These are phyloP conservation scores for Angomonas deanei DNA, from an alignment of 208 protist genomes.

Conservation along the genomic window DNA sequence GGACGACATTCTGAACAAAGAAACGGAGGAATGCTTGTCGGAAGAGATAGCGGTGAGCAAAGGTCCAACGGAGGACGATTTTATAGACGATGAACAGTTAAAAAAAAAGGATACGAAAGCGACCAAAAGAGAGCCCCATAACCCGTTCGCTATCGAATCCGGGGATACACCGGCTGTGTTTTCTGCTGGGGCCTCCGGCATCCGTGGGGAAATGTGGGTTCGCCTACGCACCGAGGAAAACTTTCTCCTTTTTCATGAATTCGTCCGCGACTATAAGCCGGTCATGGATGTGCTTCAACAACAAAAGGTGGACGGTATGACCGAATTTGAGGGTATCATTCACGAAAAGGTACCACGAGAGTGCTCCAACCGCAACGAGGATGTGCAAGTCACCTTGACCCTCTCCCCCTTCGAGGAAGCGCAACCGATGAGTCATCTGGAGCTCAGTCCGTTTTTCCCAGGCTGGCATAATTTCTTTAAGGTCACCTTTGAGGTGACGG, in stretches of 20 bases:
- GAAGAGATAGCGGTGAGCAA: conserved; percentile 28
- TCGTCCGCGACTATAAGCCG: neutral
- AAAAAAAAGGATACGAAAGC: neutral
- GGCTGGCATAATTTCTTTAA: conserved; percentile 54
- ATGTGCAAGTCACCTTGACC: conserved; percentile 38
- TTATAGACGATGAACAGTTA: conserved; percentile 40
- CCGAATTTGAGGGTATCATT: conserved; percentile 18
- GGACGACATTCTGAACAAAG: conserved; percentile 20
- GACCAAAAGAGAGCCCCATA: neutral
- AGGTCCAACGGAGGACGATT: conserved; percentile 31
- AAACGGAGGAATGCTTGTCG: conserved; percentile 25
- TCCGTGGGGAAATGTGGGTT: neutral
- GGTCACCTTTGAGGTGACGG: conserved; percentile 28
- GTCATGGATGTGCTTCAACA: neutral
- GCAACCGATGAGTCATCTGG: conserved; percentile 22
- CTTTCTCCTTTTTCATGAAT: neutral
- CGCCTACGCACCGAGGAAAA: neutral
- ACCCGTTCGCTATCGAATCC: no score
- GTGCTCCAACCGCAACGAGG: conserved; percentile 38
- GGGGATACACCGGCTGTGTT: neutral
- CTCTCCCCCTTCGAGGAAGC: conserved; percentile 49
- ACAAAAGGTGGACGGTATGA: conserved; percentile 9
- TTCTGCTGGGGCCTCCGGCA: conserved; percentile 1
- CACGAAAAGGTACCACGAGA: conserved; percentile 15
- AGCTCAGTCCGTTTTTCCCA: conserved; percentile 40